These are phyloP conservation scores for Botrytis cinerea DNA, from an alignment of 2,329 filamentous ascomycete genomes.

Conservation along the genomic window DNA sequence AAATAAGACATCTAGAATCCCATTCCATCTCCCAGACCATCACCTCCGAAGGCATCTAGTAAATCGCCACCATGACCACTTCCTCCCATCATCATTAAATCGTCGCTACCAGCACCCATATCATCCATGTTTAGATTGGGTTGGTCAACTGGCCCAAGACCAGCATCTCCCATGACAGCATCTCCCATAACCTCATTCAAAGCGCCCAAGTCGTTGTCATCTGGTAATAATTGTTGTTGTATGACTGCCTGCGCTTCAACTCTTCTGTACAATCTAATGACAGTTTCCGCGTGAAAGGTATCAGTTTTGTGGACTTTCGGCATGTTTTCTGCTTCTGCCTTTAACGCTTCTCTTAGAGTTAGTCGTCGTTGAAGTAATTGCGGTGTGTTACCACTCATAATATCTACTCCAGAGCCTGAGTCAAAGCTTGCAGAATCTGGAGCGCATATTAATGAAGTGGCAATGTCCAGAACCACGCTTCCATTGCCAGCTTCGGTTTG, in stretches of 20 bases:
- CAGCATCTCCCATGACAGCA: constrained; percentile 28
- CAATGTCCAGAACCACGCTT: constrained; percentile 67
- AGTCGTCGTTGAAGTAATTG: constrained; percentile 36
- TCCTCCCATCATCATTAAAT: constrained; percentile 33
- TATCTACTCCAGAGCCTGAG: constrained; percentile 26
- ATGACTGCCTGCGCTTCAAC: constrained; percentile 38
- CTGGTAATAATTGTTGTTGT: constrained; percentile 27
- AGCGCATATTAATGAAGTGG: constrained; percentile 67
- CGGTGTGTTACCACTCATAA: constrained; percentile 23
- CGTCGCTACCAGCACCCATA: constrained; percentile 20
- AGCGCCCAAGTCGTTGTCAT: constrained; percentile 22
- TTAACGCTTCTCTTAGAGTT: constrained; percentile 40
- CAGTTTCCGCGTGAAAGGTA: constrained; percentile 36
- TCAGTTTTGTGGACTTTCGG: constrained; percentile 37
- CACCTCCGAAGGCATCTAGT: constrained; percentile 29
- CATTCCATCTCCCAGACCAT: constrained; percentile 32
- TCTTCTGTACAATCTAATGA: constrained; percentile 39
- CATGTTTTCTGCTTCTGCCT: constrained; percentile 36
- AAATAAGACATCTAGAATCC: constrained; percentile 27
- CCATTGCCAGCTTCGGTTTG: constrained; percentile 62
- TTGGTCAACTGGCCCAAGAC: constrained; percentile 25
- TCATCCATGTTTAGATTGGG: constrained; percentile 23
- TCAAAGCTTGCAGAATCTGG: constrained; percentile 51
- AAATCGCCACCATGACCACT: constrained; percentile 26
- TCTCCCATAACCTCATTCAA: constrained; percentile 27